Conservation (phyloP, 164 flowering plant genomes). For the Tinospora cordifolia region DNA sequence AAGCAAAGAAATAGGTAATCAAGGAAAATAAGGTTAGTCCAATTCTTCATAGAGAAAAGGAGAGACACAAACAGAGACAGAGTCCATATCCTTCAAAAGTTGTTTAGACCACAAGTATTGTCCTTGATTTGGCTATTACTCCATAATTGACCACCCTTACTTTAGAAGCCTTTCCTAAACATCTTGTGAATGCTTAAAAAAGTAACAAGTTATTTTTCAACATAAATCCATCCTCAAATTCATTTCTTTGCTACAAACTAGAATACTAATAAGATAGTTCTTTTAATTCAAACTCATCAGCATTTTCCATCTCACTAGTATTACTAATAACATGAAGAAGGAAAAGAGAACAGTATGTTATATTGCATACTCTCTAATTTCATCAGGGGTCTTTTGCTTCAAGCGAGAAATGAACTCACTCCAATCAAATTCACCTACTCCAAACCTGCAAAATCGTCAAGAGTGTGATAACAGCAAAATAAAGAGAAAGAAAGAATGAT, state of each 20-base stretch:
- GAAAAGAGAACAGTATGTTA: neutral
- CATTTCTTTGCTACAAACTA: neutral
- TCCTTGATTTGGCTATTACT: too few species aligned
- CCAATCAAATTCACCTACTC: constrained; percentile 84
- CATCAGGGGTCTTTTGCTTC: constrained; percentile 84
- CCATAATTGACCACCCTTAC: too few species aligned
- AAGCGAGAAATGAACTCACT: constrained; percentile 67
- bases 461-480: neutral
- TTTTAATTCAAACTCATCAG: neutral
- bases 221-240: neutral
- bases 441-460: constrained; percentile 51
- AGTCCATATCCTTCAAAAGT: too few species aligned
- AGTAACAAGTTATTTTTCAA: too few species aligned
- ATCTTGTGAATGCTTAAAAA: too few species aligned
- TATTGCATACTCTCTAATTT: constrained; percentile 57
- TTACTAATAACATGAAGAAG: neutral
- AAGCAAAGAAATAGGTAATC: too few species aligned
- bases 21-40: too few species aligned
- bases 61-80: too few species aligned
- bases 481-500: neutral
- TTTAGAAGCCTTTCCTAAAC: too few species aligned
- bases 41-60: too few species aligned
- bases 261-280: too few species aligned
- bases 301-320: neutral
- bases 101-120: too few species aligned